These are phyloP conservation scores for Fraxinus pennsylvanica DNA, from an alignment of 257 asterid species.

Conservation along the genomic window DNA sequence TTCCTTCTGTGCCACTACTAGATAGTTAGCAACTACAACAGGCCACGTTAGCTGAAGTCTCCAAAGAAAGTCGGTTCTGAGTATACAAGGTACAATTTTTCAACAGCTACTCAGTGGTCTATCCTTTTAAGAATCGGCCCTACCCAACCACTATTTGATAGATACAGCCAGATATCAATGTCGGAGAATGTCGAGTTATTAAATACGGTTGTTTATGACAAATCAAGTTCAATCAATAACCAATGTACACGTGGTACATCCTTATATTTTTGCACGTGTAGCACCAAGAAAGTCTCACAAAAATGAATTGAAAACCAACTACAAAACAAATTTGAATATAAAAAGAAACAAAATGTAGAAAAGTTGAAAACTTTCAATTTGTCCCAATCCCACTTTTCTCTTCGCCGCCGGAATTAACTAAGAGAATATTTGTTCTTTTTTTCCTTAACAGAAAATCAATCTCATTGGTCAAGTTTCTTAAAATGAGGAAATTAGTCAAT, in stretches of 20 bases:
- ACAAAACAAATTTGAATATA: neutral
- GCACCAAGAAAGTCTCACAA: neutral
- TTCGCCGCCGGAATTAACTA: neutral
- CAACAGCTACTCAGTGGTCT: neutral
- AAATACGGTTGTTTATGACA: neutral
- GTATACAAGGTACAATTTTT: neutral
- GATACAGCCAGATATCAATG: neutral
- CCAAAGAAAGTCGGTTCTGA: neutral
- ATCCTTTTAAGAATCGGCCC: neutral
- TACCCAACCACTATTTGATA: neutral
- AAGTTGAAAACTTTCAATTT: neutral
- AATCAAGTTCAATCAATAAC: neutral
- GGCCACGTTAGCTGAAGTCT: neutral
- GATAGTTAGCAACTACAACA: neutral
- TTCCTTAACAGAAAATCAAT: neutral
- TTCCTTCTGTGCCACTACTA: neutral
- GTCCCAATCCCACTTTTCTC: neutral
- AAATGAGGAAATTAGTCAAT: neutral
- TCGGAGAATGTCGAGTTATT: neutral
- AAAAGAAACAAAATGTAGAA: neutral
- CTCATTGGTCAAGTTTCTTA: neutral
- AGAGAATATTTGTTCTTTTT: neutral
- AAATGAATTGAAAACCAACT: neutral
- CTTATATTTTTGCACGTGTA: neutral
- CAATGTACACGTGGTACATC: neutral